Evolutionary conservation across 306 rosid genomes (phyloP).

Genomic region (Sicyos baderoa): DNA sequence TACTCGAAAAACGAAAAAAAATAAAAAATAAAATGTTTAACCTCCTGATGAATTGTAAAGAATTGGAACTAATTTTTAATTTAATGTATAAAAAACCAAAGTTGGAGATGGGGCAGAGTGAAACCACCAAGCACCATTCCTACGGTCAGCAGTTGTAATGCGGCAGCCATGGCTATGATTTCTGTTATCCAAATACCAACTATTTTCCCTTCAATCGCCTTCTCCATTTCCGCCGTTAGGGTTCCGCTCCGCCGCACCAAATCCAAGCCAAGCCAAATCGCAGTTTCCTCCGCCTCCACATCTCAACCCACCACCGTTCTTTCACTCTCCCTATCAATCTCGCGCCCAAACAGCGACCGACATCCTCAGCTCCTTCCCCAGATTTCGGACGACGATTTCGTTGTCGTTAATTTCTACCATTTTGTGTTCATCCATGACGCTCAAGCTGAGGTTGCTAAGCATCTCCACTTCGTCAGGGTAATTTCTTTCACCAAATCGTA

Average conservation of each 20-base stretch:
- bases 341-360: neutral
- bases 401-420: slow-evolving; percentile 77
- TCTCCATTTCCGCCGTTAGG: neutral
- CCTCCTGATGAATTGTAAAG: no score
- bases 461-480: slow-evolving; percentile 58
- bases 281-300: slow-evolving; percentile 2
- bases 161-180: neutral
- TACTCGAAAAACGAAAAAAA: no score
- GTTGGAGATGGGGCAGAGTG: neutral
- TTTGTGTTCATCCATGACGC: slow-evolving; percentile 60
- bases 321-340: slow-evolving; percentile 5
- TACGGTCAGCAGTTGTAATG: neutral
- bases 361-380: neutral
- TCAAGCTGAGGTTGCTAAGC: slow-evolving; percentile 47
- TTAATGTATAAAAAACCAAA: no score
- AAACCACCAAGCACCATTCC: neutral
- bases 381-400: slow-evolving; percentile 26
- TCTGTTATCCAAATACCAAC: neutral
- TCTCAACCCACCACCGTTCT: neutral
- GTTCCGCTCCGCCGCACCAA: neutral
- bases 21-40: no score
- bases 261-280: slow-evolving; percentile 12
- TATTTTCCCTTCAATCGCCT: neutral
- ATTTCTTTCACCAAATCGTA: neutral
- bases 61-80: no score